phyloP scores from a whole-genome alignment of 2,329 filamentous ascomycete genomes.

The Leptographium radiaticola region DNA sequence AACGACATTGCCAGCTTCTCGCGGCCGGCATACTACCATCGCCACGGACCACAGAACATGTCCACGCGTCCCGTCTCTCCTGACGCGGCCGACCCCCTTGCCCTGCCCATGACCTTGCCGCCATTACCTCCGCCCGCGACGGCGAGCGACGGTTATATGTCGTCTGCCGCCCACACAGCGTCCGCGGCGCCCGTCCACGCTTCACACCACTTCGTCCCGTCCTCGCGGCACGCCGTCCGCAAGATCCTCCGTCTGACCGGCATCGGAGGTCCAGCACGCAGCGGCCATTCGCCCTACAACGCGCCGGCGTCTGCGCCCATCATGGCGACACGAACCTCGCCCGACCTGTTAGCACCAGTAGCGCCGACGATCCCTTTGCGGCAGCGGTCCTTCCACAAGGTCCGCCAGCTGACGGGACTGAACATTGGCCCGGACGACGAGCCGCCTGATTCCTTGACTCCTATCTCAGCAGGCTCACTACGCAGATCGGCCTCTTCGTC shows the following conservation, averaged over 20 bases:
- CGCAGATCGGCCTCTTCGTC: background rate
- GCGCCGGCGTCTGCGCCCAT: background rate
- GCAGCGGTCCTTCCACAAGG: slow-evolving; percentile 8
- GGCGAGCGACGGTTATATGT: background rate
- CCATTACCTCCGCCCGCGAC: background rate
- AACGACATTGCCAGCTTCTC: background rate
- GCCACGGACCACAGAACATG: background rate
- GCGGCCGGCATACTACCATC: background rate
- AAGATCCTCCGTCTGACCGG: background rate
- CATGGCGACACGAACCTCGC: background rate
- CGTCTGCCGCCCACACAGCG: background rate
- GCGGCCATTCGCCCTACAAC: background rate
- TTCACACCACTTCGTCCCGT: background rate
- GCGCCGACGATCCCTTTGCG: background rate
- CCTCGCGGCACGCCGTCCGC: background rate
- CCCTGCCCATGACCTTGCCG: background rate
- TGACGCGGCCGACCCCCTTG: background rate
- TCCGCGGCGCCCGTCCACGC: background rate
- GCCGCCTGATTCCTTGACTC: too few species aligned
- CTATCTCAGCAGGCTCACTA: too few species aligned
- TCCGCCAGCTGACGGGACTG: slow-evolving; percentile 9
- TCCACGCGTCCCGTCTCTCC: background rate
- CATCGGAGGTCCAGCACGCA: background rate
- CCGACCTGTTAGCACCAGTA: background rate
- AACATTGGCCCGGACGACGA: slow-evolving; percentile 1